These are phyloP conservation scores for Allantophomopsis cytisporea DNA, from an alignment of 2,329 filamentous ascomycete genomes.

Conservation along the genomic window DNA sequence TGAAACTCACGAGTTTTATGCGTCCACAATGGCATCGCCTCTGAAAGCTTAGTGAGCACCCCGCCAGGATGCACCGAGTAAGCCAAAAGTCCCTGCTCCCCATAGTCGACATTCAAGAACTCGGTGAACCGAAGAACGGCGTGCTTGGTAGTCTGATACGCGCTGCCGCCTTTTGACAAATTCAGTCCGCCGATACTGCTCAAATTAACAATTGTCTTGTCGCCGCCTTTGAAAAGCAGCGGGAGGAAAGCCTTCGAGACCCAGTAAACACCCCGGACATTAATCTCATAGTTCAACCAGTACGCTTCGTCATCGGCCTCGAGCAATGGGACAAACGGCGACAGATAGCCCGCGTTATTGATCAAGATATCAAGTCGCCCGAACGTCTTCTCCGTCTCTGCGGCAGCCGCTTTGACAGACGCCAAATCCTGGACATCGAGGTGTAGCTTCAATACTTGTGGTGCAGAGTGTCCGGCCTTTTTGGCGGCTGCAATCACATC, in stretches of 20 bases:
- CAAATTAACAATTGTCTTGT: conserved; percentile 32
- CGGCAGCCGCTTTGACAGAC: conserved; percentile 18
- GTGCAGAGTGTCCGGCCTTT: conserved; percentile 16
- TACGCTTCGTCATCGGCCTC: conserved; percentile 19
- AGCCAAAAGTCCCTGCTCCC: conserved; percentile 23
- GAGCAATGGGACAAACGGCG: conserved; percentile 21
- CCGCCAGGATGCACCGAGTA: conserved; percentile 26
- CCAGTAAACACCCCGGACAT: conserved; percentile 32
- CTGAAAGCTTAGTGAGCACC: conserved; percentile 25
- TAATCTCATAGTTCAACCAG: conserved; percentile 30
- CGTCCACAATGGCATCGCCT: conserved; percentile 15
- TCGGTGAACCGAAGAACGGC: conserved; percentile 34
- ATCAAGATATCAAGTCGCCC: conserved; percentile 26
- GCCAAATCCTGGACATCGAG: conserved; percentile 22
- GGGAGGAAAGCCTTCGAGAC: conserved; percentile 28
- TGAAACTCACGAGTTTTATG: conserved; percentile 8
- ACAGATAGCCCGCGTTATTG: conserved; percentile 29
- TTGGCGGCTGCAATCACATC: conserved; percentile 22
- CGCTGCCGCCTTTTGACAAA: conserved; percentile 20
- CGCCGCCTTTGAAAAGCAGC: conserved; percentile 10
- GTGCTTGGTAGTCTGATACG: conserved; percentile 34
- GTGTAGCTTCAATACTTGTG: conserved; percentile 26
- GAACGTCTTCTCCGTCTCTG: conserved; percentile 13
- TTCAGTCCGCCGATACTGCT: conserved; percentile 27
- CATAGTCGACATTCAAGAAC: conserved; percentile 30